phyloP scores from a whole-genome alignment of 768 basidiomycete species.

The Trametopsis cervina region DNA sequence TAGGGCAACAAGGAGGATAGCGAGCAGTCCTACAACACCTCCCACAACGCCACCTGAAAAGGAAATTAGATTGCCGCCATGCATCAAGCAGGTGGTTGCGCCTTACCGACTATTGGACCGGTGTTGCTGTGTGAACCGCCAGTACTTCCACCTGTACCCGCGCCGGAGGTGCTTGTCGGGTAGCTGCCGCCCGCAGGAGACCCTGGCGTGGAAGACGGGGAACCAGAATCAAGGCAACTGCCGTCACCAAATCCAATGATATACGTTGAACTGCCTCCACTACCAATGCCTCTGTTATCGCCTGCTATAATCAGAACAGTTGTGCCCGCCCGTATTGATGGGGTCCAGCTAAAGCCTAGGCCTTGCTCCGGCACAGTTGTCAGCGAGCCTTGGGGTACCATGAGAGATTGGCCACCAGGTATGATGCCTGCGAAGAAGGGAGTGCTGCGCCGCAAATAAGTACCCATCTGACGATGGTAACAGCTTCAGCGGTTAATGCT shows the following conservation, averaged over 20 bases:
- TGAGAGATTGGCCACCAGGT: constrained; percentile 73
- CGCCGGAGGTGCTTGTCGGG: constrained; percentile 44
- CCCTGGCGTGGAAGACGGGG: constrained; percentile 75
- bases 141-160: constrained; percentile 24
- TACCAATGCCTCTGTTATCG: constrained; percentile 59
- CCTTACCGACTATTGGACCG: constrained; percentile 45
- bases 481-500: constrained; percentile 11
- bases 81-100: neutral
- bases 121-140: constrained; percentile 25
- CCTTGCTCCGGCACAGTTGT: constrained; percentile 38
- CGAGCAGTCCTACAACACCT: constrained; percentile 44
- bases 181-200: constrained; percentile 69
- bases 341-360: constrained; percentile 65
- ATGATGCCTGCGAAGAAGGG: constrained; percentile 67
- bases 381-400: constrained; percentile 44
- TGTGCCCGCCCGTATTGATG: constrained; percentile 56
- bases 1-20: constrained; percentile 38
- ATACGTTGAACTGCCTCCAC: constrained; percentile 55
- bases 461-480: neutral
- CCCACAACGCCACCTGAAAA: constrained; percentile 45
- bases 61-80: neutral
- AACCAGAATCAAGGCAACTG: constrained; percentile 49
- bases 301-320: constrained; percentile 61
- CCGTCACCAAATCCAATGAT: constrained; percentile 46
- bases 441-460: constrained; percentile 30